These are phyloP conservation scores for Syzygium syzygioides DNA, from an alignment of 441 rosid genomes.

Conservation along the genomic window DNA sequence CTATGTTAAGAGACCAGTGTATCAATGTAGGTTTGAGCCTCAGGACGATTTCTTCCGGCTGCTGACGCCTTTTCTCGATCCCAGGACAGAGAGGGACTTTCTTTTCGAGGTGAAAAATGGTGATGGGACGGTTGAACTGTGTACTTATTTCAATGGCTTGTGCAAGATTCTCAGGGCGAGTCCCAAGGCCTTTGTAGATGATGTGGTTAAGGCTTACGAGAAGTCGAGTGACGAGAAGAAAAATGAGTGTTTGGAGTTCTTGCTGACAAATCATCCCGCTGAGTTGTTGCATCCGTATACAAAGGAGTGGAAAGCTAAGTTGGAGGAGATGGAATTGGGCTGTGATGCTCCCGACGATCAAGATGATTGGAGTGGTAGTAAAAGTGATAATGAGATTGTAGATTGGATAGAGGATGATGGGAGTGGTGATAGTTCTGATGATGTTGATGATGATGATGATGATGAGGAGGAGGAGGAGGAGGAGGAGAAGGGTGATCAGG, in stretches of 20 bases:
- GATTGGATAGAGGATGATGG: neutral
- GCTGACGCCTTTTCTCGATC: constrained; percentile 54
- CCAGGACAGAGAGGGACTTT: constrained; percentile 54
- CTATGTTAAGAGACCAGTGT: constrained; percentile 84
- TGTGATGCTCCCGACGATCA: constrained; percentile 88
- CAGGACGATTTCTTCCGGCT: constrained; percentile 60
- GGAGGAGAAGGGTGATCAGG: constrained; percentile 17
- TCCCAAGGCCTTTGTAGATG: constrained; percentile 85
- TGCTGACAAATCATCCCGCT: constrained; percentile 65
- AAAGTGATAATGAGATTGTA: neutral
- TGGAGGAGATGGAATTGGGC: constrained; percentile 92
- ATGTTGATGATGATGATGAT: constrained; percentile 27
- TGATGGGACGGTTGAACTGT: constrained; percentile 52
- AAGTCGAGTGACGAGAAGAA: constrained; percentile 74
- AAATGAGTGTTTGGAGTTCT: constrained; percentile 59
- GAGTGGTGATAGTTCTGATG: constrained; percentile 24
- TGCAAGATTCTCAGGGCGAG: constrained; percentile 82
- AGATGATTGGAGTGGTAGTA: constrained; percentile 19
- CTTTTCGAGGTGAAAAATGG: constrained; percentile 53
- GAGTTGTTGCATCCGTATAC: constrained; percentile 84
- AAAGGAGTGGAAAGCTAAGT: constrained; percentile 86
- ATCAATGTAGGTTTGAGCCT: constrained; percentile 86
- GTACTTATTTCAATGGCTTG: constrained; percentile 74
- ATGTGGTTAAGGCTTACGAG: constrained; percentile 82
- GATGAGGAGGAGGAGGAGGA: constrained; percentile 25